Evolutionary conservation across 768 basidiomycete species (phyloP), one percentile per base, ranked within the genome.

Genomic region (Boletus fagicola): DNA sequence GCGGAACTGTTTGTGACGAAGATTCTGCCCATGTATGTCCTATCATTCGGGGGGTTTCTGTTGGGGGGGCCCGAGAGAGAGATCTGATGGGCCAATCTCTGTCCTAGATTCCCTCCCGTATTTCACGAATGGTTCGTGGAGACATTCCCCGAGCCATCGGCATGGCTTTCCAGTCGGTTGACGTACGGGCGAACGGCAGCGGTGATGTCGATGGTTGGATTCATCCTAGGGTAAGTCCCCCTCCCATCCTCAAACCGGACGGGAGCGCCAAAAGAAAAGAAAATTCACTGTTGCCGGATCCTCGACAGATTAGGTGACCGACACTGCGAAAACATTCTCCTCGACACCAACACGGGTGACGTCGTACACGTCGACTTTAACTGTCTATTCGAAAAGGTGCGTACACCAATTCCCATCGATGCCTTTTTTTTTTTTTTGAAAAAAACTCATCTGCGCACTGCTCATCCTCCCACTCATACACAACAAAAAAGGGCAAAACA

Each of bases 151-250:
- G 97, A 99, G 64, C 97, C 97, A 0, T 87, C 90, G 0, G 90
- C 92, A 0, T 99, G 97, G 97, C 80, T 98, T 16, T 83, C 87
- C 1, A 90, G 90, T 69, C 85, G 96, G n/a, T 72, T 92, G 63
- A 79, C 84, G 1, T 99, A 95, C 68, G 87, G 83, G 5, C 81
- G 96, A 43, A 97, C 96, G 0, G 83, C 90, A 0, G 97, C 96
- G 0, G 97, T 98, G 53, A 98, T 97, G 88, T 97, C 91, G 1
- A 98, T 99, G 91, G 91, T 98, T 22, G 97, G 97, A 12, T 96
- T 91, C 65, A 94, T 99, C 43, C 78, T 98, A 13, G 96, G 96
- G 94, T 96, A 61, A 46, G 58, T 33, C 40, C 9, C n/a, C n/a
- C n/a, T n/a, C n/a, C 4, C 12, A 38, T 6, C 1, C 5, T 20